Base-by-base conservation (phyloP, 2,329 filamentous ascomycete species). In the Thermothelomyces thermophilus region DNA sequence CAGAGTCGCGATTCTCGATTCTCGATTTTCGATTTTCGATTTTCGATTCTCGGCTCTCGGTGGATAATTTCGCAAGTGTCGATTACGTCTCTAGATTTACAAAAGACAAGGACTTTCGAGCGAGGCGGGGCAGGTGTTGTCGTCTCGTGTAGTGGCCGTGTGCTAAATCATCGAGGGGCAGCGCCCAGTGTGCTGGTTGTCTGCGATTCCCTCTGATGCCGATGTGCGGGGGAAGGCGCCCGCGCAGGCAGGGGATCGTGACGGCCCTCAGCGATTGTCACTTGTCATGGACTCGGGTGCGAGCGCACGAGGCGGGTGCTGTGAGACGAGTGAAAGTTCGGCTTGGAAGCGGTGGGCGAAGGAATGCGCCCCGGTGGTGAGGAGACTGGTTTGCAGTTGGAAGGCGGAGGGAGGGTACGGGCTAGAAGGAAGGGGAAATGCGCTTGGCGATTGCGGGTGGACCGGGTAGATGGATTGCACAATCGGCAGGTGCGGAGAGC, bases 181-280 rank as follows among this genome's bases (percentile, higher is more conserved):
- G 28, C 14, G 26, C 28, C 40, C n/a, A n/a, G 41, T n/a, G 26
- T 10, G 9, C 35, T 43, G 37, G 41, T 30, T 24, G 52, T 51
- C 48, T 44, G 51, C 50, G 49, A 54, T 46, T 50, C 36, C 49
- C 50, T 58, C 46, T 51, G 49, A 56, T 61, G 56, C 58, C 57
- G 55, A 50, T 61, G 58, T 62, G 61, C 63, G 56, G 61, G n/a
- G 66, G 57, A 61, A 61, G 64, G 56, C 52, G 58, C 61, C 63
- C 67, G 67, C 54, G 66, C 60, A 52, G 64, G 59, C 58, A 62
- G 60, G 61, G 60, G 61, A 75, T 73, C 75, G 74, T 73, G 73
- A 74, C 74, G 72, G 72, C 68, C 66, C 59, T 72, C 79, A 80
- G 66, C 73, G 71, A 68, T 73, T 73, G 69, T 73, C 68, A 66